Percentiles rank a stretch among this genome's conserved stretches.
These are phyloP conservation scores for apple (Malus domestica) DNA, from an alignment of 306 rosid species.

Conservation along the genomic window ASM211411v1 NC_041804.1:8219501-8220000, in stretches of 20 bases:
- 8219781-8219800: constrained; percentile 40
- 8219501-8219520: constrained; percentile 58
- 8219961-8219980: constrained; percentile 5
- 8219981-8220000: not conserved
- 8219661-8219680: constrained; percentile 39
- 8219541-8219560: constrained; percentile 25
- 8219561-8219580: constrained; percentile 41
- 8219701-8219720: constrained; percentile 30
- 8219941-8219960: constrained; percentile 44
- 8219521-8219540: constrained; percentile 37
- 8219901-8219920: constrained; percentile 28
- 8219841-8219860: constrained; percentile 32
- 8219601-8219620: constrained; percentile 16
- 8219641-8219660: constrained; percentile 31
- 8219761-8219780: constrained; percentile 27
- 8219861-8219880: constrained; percentile 25
- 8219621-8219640: constrained; percentile 29
- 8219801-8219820: constrained; percentile 29
- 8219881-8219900: constrained; percentile 35
- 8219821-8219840: constrained; percentile 25
- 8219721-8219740: constrained; percentile 45
- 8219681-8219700: constrained; percentile 41
- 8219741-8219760: constrained; percentile 42
- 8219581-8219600: constrained; percentile 41
- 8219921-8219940: constrained; percentile 22